phyloP scores from a whole-genome alignment of 192 early-diverging fungal genomes.

The Jimgerdemannia lactiflua region DNA sequence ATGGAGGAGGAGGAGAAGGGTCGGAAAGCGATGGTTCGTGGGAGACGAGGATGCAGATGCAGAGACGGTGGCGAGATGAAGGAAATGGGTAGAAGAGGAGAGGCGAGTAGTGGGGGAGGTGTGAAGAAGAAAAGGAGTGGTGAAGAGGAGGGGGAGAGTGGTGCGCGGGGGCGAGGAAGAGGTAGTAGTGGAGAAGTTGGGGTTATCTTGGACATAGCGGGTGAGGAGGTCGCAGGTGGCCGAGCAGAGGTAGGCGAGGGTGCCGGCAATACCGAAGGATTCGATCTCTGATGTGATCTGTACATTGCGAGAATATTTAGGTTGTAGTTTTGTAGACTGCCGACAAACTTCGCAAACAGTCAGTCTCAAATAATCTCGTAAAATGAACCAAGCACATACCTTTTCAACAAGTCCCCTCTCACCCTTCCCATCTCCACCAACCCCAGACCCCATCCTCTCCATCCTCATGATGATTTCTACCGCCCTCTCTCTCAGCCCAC shows the following conservation, averaged over 20 bases:
- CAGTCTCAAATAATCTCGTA: neutral
- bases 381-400: neutral
- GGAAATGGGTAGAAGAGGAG: neutral
- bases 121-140: neutral
- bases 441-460: neutral
- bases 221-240: neutral
- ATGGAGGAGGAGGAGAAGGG: constrained; percentile 45
- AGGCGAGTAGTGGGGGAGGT: neutral
- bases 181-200: neutral
- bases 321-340: neutral
- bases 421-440: neutral
- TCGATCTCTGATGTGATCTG: neutral
- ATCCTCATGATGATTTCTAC: neutral
- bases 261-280: neutral
- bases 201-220: neutral
- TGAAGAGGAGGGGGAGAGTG: neutral
- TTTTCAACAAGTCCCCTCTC: neutral
- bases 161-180: neutral
- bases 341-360: neutral
- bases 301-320: neutral
- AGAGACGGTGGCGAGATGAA: neutral
- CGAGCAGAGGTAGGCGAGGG: neutral
- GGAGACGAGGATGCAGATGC: neutral
- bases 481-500: neutral
- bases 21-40: constrained; percentile 30